These are phyloP conservation scores for Bipolaris sorokiniana DNA, from an alignment of 2,329 filamentous ascomycete genomes.

Conservation along the genomic window DNA sequence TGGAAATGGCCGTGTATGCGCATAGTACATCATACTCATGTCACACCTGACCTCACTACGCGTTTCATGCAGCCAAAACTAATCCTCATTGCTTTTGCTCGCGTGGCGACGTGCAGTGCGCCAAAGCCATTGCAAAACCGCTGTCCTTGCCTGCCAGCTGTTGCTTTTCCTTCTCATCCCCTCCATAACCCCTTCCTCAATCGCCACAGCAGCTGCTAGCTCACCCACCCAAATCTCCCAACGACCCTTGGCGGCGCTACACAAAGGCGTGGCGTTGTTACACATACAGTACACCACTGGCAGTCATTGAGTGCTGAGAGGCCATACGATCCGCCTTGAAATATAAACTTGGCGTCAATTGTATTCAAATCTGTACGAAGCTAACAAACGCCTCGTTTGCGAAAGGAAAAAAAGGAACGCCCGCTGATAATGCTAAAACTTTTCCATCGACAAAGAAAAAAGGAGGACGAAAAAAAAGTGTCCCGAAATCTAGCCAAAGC, in stretches of 20 bases:
- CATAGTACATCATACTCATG: neutral
- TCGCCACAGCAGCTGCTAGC: neutral
- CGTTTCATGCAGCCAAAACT: neutral
- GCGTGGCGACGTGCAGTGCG: neutral
- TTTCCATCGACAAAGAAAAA: neutral
- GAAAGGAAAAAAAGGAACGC: slow-evolving; percentile 8
- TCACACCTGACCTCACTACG: neutral
- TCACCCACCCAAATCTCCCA: neutral
- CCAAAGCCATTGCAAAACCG: neutral
- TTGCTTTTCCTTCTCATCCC: neutral
- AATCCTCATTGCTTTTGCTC: neutral
- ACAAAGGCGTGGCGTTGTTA: neutral
- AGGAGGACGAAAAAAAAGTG: neutral
- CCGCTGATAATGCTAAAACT: slow-evolving; percentile 11
- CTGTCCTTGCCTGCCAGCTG: neutral
- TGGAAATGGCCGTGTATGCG: neutral
- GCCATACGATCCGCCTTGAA: neutral
- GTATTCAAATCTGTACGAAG: neutral
- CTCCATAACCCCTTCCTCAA: neutral
- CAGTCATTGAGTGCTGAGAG: neutral
- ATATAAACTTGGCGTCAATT: neutral
- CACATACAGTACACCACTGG: neutral
- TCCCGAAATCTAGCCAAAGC: neutral
- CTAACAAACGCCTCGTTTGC: neutral
- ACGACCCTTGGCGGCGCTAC: neutral